Base-by-base conservation (phyloP, 2,329 filamentous ascomycete species). In the Dryadomyces quercivorus region DNA sequence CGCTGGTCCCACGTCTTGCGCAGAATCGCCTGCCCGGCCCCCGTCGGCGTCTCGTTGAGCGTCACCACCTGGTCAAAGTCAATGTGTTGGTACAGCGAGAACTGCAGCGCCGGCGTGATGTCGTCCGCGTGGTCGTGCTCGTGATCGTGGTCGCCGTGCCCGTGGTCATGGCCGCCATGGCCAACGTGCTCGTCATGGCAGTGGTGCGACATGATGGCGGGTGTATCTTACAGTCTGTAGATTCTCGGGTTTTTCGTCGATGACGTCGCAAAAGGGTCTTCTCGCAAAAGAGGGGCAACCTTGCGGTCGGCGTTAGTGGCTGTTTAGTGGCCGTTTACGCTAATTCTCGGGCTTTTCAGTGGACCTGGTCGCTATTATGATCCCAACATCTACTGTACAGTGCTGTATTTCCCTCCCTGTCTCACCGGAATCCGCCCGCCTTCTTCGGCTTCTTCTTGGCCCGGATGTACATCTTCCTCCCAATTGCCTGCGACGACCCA, bases 1-100 rank as follows among this genome's bases (percentile, higher is more conserved):
- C 93, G 76, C 69, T 97, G 85, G 6, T 80, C 78, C 91, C 91
- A 98, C 55, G 90, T 88, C 76, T 98, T 98, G 71, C 89, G 83
- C 40, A 94, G 81, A 34, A 97, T 78, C 1, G 79, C 80, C 61
- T 80, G 79, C 18, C 91, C 93, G 0, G 83, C 78, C 56, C 83
- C 80, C 8, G 81, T 72, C 15, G 70, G 67, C 12, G 81, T 75
- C 71, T 97, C 93, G 68, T 98, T 98, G 54, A 96, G 72, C 0
- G 92, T 93, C 42, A 75, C 81, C 59, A 98, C 83, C 31, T 83
- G 79, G 70, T 88, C 85, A 70, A 97, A 96, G 67, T 91, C 82
- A 69, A 98, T 90, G 67, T 95, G 86, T 60, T 88, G 82, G 73
- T 96, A 97, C 40, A 98, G 82, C 45, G 90, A 89, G 63, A 84